phyloP scores from a whole-genome alignment of 805 yeast species.

The Candida sphagnicola region DNA sequence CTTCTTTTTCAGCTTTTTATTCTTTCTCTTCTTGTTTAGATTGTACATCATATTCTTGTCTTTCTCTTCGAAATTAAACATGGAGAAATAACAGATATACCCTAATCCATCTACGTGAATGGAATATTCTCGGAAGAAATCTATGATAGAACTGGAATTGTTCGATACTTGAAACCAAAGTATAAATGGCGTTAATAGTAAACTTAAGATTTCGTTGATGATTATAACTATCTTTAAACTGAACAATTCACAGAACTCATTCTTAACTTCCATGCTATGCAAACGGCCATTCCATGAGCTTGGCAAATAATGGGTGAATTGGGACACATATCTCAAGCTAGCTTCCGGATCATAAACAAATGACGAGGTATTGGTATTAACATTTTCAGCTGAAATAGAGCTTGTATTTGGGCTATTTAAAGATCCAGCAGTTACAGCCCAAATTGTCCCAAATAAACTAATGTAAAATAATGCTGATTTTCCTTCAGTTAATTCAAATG shows the following conservation, averaged over 20 bases:
- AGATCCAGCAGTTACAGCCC: constrained; percentile 66
- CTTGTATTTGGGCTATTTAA: constrained; percentile 6
- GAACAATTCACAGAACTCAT: constrained; percentile 76
- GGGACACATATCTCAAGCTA: constrained; percentile 72
- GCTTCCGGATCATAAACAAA: constrained; percentile 91
- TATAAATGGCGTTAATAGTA: constrained; percentile 84
- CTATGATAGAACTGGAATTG: constrained; percentile 71
- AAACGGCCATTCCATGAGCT: constrained; percentile 78
- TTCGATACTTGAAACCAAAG: constrained; percentile 79
- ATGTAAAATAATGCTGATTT: constrained; percentile 83
- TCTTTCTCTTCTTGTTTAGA: constrained; percentile 17
- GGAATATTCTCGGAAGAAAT: constrained; percentile 85
- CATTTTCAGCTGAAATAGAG: constrained; percentile 3
- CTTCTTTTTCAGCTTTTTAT: constrained; percentile 9
- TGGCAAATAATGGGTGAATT: constrained; percentile 89
- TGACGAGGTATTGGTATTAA: constrained; percentile 9
- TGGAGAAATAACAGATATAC: constrained; percentile 89
- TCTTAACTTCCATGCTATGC: constrained; percentile 81
- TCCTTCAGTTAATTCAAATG: constrained; percentile 81
- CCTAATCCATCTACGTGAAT: constrained; percentile 94
- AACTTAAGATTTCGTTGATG: constrained; percentile 73
- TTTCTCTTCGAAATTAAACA: constrained; percentile 74
- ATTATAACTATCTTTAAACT: constrained; percentile 69
- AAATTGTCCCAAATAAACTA: constrained; percentile 80
- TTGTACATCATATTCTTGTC: constrained; percentile 42